These are phyloP conservation scores for Cornus controversa DNA, from an alignment of 148 eudicot genomes.

Conservation along the genomic window DNA sequence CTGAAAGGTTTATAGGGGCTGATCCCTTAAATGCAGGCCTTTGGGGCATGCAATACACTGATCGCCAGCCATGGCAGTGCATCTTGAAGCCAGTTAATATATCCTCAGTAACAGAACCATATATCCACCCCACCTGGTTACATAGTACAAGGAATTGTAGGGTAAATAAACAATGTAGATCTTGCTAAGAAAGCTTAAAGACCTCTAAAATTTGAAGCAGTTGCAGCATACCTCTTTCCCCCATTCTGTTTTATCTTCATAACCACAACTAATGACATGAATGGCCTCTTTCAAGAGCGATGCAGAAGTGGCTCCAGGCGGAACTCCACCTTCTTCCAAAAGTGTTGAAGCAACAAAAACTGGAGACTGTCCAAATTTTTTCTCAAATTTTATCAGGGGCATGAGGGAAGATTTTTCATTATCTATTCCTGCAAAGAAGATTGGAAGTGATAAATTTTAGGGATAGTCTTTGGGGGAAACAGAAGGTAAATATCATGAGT, in stretches of 20 bases:
- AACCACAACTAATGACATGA: constrained; percentile 78
- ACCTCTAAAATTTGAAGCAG: constrained; percentile 1
- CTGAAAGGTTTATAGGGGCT: constrained; percentile 79
- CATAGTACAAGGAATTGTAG: neutral
- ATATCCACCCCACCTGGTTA: constrained; percentile 73
- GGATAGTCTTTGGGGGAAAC: neutral
- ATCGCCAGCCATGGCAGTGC: constrained; percentile 88
- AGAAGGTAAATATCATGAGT: neutral
- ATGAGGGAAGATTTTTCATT: constrained; percentile 59
- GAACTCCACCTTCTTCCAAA: constrained; percentile 62
- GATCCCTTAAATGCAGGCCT: constrained; percentile 77
- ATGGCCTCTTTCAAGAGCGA: constrained; percentile 76
- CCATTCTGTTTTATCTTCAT: constrained; percentile 77
- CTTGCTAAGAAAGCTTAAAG: neutral
- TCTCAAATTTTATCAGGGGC: constrained; percentile 72
- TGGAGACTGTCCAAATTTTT: constrained; percentile 72
- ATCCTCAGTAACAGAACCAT: constrained; percentile 79
- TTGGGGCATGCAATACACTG: constrained; percentile 71
- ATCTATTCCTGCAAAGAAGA: constrained; percentile 49
- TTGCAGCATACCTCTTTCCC: constrained; percentile 65
- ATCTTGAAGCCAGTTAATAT: constrained; percentile 77
- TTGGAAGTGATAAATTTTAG: neutral
- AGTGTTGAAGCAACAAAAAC: constrained; percentile 69
- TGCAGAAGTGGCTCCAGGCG: constrained; percentile 45
- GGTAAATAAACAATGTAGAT: neutral